Evolutionary conservation across 176 grass and related monocot genomes (phyloP).

Genomic region (Cenchrus americanus): DNA sequence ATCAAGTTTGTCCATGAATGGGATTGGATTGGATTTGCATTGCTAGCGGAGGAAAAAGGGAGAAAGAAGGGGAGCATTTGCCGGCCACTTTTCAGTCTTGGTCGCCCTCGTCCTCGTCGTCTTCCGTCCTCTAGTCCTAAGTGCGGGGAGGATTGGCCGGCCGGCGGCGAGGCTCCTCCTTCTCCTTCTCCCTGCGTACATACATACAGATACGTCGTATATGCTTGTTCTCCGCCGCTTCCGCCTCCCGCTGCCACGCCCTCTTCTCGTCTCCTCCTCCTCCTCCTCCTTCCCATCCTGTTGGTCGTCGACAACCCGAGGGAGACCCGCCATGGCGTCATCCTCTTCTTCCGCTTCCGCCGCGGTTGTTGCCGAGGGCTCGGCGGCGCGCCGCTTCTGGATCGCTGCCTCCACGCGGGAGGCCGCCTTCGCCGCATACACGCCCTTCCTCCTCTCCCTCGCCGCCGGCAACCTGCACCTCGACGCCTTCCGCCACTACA

Average conservation of each 20-base stretch:
- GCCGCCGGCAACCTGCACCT: conserved; percentile 63
- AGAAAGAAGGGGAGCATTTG: too few species aligned
- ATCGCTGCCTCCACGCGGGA: conserved; percentile 67
- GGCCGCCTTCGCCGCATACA: conserved; percentile 75
- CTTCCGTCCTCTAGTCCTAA: background rate
- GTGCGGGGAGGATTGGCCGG: background rate
- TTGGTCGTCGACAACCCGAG: conserved; percentile 7
- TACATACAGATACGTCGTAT: background rate
- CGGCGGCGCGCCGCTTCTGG: conserved; percentile 79
- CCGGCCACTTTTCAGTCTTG: too few species aligned
- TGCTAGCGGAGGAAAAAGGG: too few species aligned
- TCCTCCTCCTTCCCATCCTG: background rate
- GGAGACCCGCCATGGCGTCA: conserved; percentile 35
- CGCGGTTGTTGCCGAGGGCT: conserved; percentile 65
- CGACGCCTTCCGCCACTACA: conserved; percentile 78
- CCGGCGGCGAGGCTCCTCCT: conserved; percentile 29
- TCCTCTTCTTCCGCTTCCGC: conserved; percentile 33
- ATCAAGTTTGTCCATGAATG: too few species aligned
- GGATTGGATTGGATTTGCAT: too few species aligned
- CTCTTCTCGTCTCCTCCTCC: conserved; percentile 9
- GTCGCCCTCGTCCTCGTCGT: conserved; percentile 1
- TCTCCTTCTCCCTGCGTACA: background rate
- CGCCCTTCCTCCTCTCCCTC: conserved; percentile 83
- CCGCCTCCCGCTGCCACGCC: conserved; percentile 41
- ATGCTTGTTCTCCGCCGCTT: conserved; percentile 46